Evolutionary conservation across 768 basidiomycete species (phyloP), one percentile per base, ranked within the genome.

Genomic region (Pleurotus eryngii): DNA sequence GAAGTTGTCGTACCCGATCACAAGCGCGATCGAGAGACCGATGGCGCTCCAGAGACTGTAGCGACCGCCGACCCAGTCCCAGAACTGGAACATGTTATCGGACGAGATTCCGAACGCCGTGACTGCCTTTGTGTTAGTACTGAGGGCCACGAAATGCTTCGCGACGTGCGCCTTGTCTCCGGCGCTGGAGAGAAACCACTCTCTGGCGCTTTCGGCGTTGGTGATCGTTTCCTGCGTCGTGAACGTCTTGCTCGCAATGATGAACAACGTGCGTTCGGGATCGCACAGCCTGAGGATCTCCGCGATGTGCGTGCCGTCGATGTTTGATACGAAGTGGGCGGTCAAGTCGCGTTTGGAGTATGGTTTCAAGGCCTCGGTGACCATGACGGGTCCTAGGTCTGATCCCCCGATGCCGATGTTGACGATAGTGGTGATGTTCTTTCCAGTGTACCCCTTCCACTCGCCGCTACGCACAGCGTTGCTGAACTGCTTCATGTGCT

Each of bases 161-260:
- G 96, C 94, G 59, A 98, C 92, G 74, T 98, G 94, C 1, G 81
- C 79, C 74, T 90, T 88, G 69, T 97, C 94, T 65, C 84, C 85
- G 17, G 97, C 95, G 4, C 76, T 71, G 17, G 75, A 68, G 55
- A 98, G 80, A 89, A 99, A 99, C 97, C 97, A 99, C 49, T 86
- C 86, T 43, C 91, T 83, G 11, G 97, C 97, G 46, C 84, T 89
- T 73, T 92, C 90, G 39, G 97, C 97, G 70, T 99, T 99, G 61
- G 97, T 98, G 77, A 98, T 98, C 15, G 96, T 98, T 80, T 99
- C 97, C 76, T 99, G 96, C 7, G 97, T 99, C 17, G 97, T 99
- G 73, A 98, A 99, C 2, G 97, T 98, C 82, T 99, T 87, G 86
- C 74, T 98, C 11, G 61, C 61, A 65, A 98, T 89, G 76, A 98